Conservation (phyloP, 2,329 filamentous ascomycete species). For the Corinectria fuckeliana region DNA sequence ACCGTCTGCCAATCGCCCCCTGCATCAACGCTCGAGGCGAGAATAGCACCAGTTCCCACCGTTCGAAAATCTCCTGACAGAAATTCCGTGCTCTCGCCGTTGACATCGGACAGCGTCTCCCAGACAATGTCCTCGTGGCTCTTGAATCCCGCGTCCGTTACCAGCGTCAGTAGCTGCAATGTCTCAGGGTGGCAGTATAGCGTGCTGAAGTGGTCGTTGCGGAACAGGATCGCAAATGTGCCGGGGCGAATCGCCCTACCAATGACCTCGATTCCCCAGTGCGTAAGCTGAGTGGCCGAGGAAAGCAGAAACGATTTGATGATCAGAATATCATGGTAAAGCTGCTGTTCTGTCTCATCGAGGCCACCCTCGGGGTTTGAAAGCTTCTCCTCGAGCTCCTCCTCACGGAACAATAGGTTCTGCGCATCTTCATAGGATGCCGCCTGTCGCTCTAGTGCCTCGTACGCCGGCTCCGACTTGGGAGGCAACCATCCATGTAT, state of each 20-base stretch:
- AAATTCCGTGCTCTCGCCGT: conserved; percentile 81
- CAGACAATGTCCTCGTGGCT: conserved; percentile 91
- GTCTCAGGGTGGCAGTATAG: conserved; percentile 87
- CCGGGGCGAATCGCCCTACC: conserved; percentile 74
- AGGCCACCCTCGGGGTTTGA: conserved; percentile 55
- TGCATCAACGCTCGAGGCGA: conserved; percentile 28
- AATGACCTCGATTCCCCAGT: conserved; percentile 79
- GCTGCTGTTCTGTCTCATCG: conserved; percentile 74
- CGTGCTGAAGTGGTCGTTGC: conserved; percentile 97
- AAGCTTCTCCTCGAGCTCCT: conserved; percentile 85
- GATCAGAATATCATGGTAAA: conserved; percentile 81
- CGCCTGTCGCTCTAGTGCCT: conserved; percentile 75
- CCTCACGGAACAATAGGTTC: conserved; percentile 84
- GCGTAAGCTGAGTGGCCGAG: conserved; percentile 87
- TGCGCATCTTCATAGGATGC: conserved; percentile 92
- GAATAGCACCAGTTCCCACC: conserved; percentile 63
- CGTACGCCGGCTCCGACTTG: conserved; percentile 69
- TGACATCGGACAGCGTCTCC: conserved; percentile 91
- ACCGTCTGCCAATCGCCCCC: conserved; percentile 63
- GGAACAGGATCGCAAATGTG: conserved; percentile 87
- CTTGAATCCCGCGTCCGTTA: conserved; percentile 92
- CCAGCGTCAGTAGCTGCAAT: conserved; percentile 77
- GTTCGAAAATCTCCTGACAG: conserved; percentile 89
- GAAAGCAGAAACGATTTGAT: conserved; percentile 83
- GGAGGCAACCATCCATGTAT: conserved; percentile 92